Evolutionary conservation across 1,284 basidiomycete species (phyloP).

Genomic region (Paramarasmius palmivorus): DNA sequence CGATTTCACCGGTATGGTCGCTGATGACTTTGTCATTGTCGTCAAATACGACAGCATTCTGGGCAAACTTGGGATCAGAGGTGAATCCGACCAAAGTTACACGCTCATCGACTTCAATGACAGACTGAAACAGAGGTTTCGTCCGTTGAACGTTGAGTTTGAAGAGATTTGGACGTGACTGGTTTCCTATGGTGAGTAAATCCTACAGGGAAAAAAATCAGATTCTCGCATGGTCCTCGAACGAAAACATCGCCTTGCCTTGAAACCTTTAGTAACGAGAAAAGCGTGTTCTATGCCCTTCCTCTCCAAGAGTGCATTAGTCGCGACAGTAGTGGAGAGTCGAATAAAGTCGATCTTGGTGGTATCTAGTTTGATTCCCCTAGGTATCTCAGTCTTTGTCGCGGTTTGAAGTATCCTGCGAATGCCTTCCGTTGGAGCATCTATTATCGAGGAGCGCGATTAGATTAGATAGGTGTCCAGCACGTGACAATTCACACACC

Average conservation of each 20-base stretch:
- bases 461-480: background rate
- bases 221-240: too few species aligned
- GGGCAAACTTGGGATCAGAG: background rate
- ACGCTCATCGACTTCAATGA: conserved; percentile 10
- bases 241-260: too few species aligned
- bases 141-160: conserved; percentile 4
- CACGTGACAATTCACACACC: too few species aligned
- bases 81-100: background rate
- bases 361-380: background rate
- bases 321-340: background rate
- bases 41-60: conserved; percentile 1
- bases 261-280: conserved; percentile 1
- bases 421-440: conserved; percentile 10
- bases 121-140: conserved; percentile 5
- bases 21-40: background rate
- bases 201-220: background rate
- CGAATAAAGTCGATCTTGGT: background rate
- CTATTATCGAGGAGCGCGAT: background rate
- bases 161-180: conserved; percentile 7
- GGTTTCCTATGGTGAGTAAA: background rate
- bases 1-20: background rate
- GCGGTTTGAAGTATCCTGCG: conserved; percentile 5
- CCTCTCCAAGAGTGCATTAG: background rate
- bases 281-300: conserved; percentile 2
- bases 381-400: background rate